phyloP scores from a whole-genome alignment of 2,329 filamentous ascomycete genomes.

The Paraphaeosphaeria sporulosa region DNA sequence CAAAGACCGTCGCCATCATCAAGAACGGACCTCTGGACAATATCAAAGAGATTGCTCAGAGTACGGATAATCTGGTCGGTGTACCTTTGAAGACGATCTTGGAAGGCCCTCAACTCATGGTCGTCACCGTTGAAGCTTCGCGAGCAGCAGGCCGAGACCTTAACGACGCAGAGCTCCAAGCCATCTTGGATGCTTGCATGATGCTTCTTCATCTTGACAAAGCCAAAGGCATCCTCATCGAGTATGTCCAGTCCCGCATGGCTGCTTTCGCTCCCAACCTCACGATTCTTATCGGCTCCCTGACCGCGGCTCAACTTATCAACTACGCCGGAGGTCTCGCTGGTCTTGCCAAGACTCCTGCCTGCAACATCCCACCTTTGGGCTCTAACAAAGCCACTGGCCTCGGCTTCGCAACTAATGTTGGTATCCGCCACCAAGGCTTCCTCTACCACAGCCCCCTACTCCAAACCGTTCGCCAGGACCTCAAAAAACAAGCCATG shows the following conservation, averaged over 20 bases:
- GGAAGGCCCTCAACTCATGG: slow-evolving; percentile 91
- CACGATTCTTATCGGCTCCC: slow-evolving; percentile 86
- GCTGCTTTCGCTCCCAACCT: slow-evolving; percentile 94
- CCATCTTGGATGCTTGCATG: slow-evolving; percentile 79
- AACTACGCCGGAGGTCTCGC: slow-evolving; percentile 90
- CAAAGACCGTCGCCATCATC: slow-evolving; percentile 91
- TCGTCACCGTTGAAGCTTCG: slow-evolving; percentile 92
- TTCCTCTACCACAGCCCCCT: slow-evolving; percentile 93
- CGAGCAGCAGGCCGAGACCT: slow-evolving; percentile 84
- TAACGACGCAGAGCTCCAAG: slow-evolving; percentile 74
- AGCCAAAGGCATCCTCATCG: slow-evolving; percentile 84
- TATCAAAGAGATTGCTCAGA: slow-evolving; percentile 80
- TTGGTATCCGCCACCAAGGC: slow-evolving; percentile 88
- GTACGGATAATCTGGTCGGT: slow-evolving; percentile 79
- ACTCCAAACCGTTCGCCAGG: slow-evolving; percentile 81
- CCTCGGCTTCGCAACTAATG: slow-evolving; percentile 88
- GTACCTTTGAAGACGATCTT: slow-evolving; percentile 80
- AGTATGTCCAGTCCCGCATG: slow-evolving; percentile 97
- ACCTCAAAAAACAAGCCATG: slow-evolving; percentile 92
- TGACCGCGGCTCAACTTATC: slow-evolving; percentile 95
- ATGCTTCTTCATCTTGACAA: slow-evolving; percentile 88
- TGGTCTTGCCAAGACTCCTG: slow-evolving; percentile 87
- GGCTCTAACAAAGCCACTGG: slow-evolving; percentile 87
- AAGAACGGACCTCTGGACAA: slow-evolving; percentile 91
- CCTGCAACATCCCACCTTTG: slow-evolving; percentile 90